Evolutionary conservation across 2,329 filamentous ascomycete genomes (phyloP), one percentile per base, ranked within the genome.

Genomic region (Alternaria brassicicola): DNA sequence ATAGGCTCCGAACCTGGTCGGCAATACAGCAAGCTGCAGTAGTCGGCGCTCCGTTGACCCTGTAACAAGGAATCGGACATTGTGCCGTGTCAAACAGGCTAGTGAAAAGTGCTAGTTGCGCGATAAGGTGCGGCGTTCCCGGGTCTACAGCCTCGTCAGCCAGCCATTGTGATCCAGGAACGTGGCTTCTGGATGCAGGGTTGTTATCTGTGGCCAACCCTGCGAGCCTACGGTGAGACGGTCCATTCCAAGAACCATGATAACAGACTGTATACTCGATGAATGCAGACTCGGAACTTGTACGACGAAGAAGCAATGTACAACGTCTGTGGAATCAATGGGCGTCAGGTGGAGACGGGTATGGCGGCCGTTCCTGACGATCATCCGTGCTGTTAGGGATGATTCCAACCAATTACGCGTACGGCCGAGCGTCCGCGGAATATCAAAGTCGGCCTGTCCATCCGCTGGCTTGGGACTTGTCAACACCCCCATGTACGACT

Each of bases 71-170:
- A 46, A 46, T 30, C 19, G 41, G 31, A 35, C 33, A 30, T 54
- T 30, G 33, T 42, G 30, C 45, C 31, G 57, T 21, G 19, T 45
- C 38, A 47, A 49, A 60, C 30, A 31, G 48, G 53, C 45, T 57
- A 60, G 57, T 33, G 36, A 42, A 41, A 15, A 19, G 35, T 46
- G 39, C 36, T 50, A 50, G 55, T 36, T 52, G 57, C 48, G 25
- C 33, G 57, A 46, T 46, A 57, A 52, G 46, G 52, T 52, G 57
- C 53, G 53, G 48, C 53, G 54, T 43, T 52, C 57, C 53, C 49
- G 53, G 41, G 21, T 31, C 45, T 33, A 55, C 30, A 23, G 36
- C 30, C 33, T 53, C 45, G 38, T 23, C 50, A 55, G 57, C 47
- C 52, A 60, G 38, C 42, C 42, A 57, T 17, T 47, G 23, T 42